Percentiles rank a stretch among this genome's conserved stretches.
phyloP scores from a whole-genome alignment of 2,329 filamentous ascomycete species.

The Basipetospora chlamydospora region DNA sequence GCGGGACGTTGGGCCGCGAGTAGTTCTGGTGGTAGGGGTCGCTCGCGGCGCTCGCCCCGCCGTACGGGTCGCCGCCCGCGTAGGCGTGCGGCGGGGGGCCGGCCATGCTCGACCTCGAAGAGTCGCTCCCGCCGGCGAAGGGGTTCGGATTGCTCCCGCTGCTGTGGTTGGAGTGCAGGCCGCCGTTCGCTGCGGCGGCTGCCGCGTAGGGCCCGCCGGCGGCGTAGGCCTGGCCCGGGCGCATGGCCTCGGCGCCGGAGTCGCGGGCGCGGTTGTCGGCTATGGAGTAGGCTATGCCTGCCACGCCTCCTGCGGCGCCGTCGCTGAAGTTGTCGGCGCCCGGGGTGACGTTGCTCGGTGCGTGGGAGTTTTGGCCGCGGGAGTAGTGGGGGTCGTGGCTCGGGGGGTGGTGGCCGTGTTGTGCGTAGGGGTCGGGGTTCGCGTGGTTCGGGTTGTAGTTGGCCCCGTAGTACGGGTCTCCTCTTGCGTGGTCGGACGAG shows the following conservation, averaged over 20 bases:
- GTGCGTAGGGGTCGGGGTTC: slow-evolving; percentile 4
- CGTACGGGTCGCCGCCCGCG: slow-evolving; percentile 29
- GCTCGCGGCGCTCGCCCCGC: slow-evolving; percentile 56
- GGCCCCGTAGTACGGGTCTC: slow-evolving; percentile 4
- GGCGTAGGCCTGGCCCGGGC: slow-evolving; percentile 13
- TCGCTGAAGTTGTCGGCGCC: slow-evolving; percentile 55
- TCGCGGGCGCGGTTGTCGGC: slow-evolving; percentile 50
- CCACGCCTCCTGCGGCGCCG: slow-evolving; percentile 48
- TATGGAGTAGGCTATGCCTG: slow-evolving; percentile 51
- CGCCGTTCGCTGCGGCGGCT: slow-evolving; percentile 9
- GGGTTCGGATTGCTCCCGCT: slow-evolving; percentile 2
- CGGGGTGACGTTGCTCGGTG: slow-evolving; percentile 32
- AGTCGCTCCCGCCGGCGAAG: slow-evolving; percentile 4
- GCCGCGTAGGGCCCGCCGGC: slow-evolving; percentile 5
- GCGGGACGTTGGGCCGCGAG: slow-evolving; percentile 18
- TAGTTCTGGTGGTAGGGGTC: too few relatives aligned
- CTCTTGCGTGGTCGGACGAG: too few relatives aligned
- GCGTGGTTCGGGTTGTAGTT: slow-evolving; percentile 6
- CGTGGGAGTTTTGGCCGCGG: slow-evolving; percentile 3
- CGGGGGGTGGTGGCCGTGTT: slow-evolving; percentile 1
- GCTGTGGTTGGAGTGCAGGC: slow-evolving; percentile 1
- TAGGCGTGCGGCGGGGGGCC: slow-evolving; percentile 20
- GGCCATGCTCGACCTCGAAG: slow-evolving; percentile 27
- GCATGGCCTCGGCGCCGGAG: slow-evolving; percentile 49
- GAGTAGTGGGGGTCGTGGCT: slow-evolving; percentile 20